Base-by-base conservation (phyloP, 495 filamentous ascomycete genomes). In the Opeltia flavorubescens region DNA sequence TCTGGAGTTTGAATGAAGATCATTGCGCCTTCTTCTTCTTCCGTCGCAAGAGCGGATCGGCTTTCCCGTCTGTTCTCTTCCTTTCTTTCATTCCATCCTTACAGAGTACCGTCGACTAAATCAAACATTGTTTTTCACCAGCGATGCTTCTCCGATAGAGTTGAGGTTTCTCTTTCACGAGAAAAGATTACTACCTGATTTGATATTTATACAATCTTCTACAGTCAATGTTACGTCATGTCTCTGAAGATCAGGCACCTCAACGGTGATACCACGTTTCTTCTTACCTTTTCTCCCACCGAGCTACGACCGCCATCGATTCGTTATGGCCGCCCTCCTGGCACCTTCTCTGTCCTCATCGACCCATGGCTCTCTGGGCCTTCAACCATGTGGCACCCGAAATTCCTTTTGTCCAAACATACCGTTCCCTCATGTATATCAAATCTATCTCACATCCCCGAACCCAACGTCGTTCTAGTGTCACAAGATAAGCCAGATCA, bases 401-500 rank as follows among this genome's bases (percentile, higher is more conserved):
- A 68, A 50, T 77, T 85, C 61, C 76, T 78, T 1, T 69, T 69
- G 23, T 66, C 80, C 4, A 64, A 58, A 30, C 76, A 77, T 45
- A 71, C 64, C 12, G 50, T 62, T n/a, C 60, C 63, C 39, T 65
- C 77, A 23, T 78, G 71, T 53, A 67, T 85, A 44, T 61, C 64
- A 3, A 76, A 79, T 6, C 64, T 86, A 5, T 58, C 62, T 1
- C 72, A 84, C 18, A 66, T 87, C 12, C 65, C 71, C 0, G 64
- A 72, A 43, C 78, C 77, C 4, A 76, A 85, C 53, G 50, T 84
- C 8, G 71, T 86, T 43, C 62, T 87, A 44, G 69, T 85, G 28
- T 78, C 72, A n/a, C 83, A 86, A 54, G 65, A 75, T 48, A 83
- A 83, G 55, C 70, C 69, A 2, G 81, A 84, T 50, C 83, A 86